Evolutionary conservation across 2,329 filamentous ascomycete species (phyloP).

Genomic region (Colletotrichum chrysophilum): DNA sequence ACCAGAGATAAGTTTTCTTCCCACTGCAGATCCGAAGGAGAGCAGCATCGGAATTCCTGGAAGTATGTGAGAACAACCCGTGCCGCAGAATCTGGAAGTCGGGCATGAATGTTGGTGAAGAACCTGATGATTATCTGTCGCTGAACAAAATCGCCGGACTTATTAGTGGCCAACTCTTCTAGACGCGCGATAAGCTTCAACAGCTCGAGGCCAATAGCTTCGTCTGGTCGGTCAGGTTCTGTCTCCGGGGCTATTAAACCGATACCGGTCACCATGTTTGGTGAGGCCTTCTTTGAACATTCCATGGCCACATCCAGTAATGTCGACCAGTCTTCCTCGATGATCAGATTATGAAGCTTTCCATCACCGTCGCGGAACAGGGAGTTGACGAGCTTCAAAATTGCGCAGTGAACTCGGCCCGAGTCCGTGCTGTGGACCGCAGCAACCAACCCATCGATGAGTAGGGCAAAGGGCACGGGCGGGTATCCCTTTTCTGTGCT

Average conservation of each 20-base stretch:
- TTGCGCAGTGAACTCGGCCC: slow-evolving; percentile 49
- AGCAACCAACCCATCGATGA: slow-evolving; percentile 62
- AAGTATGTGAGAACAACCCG: slow-evolving; percentile 71
- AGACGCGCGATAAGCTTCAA: slow-evolving; percentile 51
- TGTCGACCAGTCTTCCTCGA: slow-evolving; percentile 70
- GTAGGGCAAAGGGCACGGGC: slow-evolving; percentile 59
- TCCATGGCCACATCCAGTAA: slow-evolving; percentile 64
- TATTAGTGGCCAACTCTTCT: slow-evolving; percentile 52
- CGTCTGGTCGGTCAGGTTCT: slow-evolving; percentile 37
- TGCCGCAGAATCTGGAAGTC: slow-evolving; percentile 69
- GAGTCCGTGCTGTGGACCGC: slow-evolving; percentile 51
- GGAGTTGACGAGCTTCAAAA: slow-evolving; percentile 59
- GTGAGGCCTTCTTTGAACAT: slow-evolving; percentile 48
- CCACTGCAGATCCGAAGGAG: slow-evolving; percentile 74
- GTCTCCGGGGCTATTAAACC: slow-evolving; percentile 25
- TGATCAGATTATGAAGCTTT: slow-evolving; percentile 59
- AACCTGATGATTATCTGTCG: slow-evolving; percentile 71
- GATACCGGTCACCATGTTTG: slow-evolving; percentile 6
- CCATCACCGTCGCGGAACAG: slow-evolving; percentile 59
- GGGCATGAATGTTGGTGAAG: slow-evolving; percentile 64
- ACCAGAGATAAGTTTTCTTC: slow-evolving; percentile 66
- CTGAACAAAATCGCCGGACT: slow-evolving; percentile 62
- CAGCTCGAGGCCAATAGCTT: slow-evolving; percentile 48
- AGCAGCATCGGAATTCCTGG: slow-evolving; percentile 71
- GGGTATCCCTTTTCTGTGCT: slow-evolving; percentile 65